Percentiles rank a stretch among this genome's conserved stretches.
Evolutionary conservation across 805 yeast species (phyloP).

Genomic region (Candida railenensis): DNA sequence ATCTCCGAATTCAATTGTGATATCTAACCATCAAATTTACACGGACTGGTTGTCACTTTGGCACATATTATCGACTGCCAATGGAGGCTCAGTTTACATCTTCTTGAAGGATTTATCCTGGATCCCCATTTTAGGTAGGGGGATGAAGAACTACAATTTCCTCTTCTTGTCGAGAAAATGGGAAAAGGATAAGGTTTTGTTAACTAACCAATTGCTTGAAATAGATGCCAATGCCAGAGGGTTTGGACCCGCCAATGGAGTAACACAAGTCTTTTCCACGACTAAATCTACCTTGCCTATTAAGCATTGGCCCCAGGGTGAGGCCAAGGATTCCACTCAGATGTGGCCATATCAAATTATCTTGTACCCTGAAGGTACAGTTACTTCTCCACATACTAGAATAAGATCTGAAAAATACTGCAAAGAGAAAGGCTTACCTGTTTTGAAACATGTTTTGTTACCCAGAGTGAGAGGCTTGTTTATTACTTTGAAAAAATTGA

Average conservation of each 20-base stretch:
- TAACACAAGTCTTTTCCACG: conserved; percentile 24
- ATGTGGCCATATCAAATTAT: conserved; percentile 58
- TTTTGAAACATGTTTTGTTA: conserved; percentile 64
- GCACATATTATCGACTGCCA: conserved; percentile 76
- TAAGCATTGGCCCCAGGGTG: conserved; percentile 32
- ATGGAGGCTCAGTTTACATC: conserved; percentile 67
- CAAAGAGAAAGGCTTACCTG: conserved; percentile 44
- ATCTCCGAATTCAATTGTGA: conserved; percentile 56
- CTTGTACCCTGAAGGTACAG: conserved; percentile 95
- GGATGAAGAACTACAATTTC: conserved; percentile 78
- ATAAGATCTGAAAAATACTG: conserved; percentile 59
- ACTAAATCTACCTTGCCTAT: conserved; percentile 4
- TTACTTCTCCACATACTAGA: conserved; percentile 65
- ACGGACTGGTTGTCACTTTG: conserved; percentile 92
- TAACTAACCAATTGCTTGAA: conserved; percentile 53
- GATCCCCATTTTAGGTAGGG: conserved; percentile 79
- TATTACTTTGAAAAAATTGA: conserved; percentile 57
- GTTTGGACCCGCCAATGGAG: conserved; percentile 50
- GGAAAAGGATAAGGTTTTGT: conserved; percentile 65
- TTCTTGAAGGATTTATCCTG: conserved; percentile 74
- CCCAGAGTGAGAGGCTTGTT: conserved; percentile 84
- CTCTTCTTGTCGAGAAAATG: conserved; percentile 83
- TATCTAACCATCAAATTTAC: conserved; percentile 92
- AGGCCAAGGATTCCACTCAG: conserved; percentile 12
- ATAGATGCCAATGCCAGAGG: conserved; percentile 65